Percentiles rank a stretch among this genome's conserved stretches.
Evolutionary conservation across 305 asterid genomes (phyloP).

Genomic region (Striga hermonthica): DNA sequence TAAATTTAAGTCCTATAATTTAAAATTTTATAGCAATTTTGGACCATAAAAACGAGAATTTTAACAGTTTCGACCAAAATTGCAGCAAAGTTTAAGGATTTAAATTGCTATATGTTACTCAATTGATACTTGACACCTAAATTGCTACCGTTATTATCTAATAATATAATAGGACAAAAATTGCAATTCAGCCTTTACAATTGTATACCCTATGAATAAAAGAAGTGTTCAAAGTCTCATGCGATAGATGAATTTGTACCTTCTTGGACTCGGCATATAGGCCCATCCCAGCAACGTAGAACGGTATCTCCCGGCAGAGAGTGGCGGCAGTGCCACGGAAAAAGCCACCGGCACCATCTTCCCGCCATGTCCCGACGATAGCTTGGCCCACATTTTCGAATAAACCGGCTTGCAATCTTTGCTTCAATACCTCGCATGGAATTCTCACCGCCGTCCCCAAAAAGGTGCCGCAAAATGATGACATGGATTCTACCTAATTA

Average conservation of each 20-base stretch:
- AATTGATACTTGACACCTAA: too few relatives aligned
- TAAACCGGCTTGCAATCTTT: conserved; percentile 83
- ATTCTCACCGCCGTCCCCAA: conserved; percentile 83
- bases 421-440: conserved; percentile 92
- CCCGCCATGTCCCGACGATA: conserved; percentile 70
- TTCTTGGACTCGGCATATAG: conserved; percentile 89
- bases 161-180: neutral
- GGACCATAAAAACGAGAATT: too few relatives aligned
- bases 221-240: neutral
- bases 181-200: neutral
- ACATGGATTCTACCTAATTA: conserved; percentile 64
- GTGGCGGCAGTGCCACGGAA: conserved; percentile 97
- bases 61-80: too few relatives aligned
- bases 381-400: conserved; percentile 86
- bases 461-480: conserved; percentile 80
- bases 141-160: neutral
- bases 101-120: too few relatives aligned
- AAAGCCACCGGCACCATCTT: conserved; percentile 77
- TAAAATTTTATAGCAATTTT: too few relatives aligned
- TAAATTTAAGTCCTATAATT: too few relatives aligned
- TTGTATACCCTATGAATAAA: too few relatives aligned
- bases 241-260: conserved; percentile 40
- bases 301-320: conserved; percentile 86
- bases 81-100: too few relatives aligned
- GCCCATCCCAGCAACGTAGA: conserved; percentile 86